Evolutionary conservation across 2,329 filamentous ascomycete genomes (phyloP), one percentile per base, ranked within the genome.

Genomic region (Nemania sp.): DNA sequence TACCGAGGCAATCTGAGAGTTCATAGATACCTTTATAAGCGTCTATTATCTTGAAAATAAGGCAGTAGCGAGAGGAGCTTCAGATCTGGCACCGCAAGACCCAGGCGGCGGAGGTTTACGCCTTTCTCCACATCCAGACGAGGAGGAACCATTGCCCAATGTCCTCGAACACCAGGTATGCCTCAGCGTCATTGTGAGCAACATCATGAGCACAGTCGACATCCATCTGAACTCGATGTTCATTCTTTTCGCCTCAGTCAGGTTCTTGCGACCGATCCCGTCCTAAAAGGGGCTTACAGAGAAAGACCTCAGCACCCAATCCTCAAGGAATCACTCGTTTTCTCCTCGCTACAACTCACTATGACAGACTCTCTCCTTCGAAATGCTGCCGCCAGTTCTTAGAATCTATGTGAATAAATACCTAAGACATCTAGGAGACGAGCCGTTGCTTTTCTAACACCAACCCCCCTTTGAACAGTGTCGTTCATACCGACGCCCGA

Each of bases 1-100:
- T 40, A 64, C 74, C 47, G 65, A 70, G 42, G 73, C 71, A 2
- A 77, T 77, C 42, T 66, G 68, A 4, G 54, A 57, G 0, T 81
- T 81, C 67, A 74, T 80, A 61, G 65, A 63, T 12, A 60, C 71
- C 4, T 79, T 80, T 59, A 72, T 81, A 13, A 66, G 76, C 39
- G 75, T 79, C 0, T 81, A 79, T 68, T 82, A 82, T 68, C 3
- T 58, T 2, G 65, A 63, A 20, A 70, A 76, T 39, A 51, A 57
- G 5, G 69, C 67, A 4, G 62, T 81, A 9, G 47, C 51, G 3
- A 50, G 52, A 2, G 80, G 80, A 82, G 58, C 68, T 82, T 0
- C 75, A 78, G 57, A 70, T 70, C n/a, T 82, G 79, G 79, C 69
- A 79, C 21, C 52, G 50, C 2, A 79, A 82, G 69, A 76, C 76